These are phyloP conservation scores for Juncus inflexus DNA, from an alignment of 176 grass and related monocot species.

Conservation along the genomic window DNA sequence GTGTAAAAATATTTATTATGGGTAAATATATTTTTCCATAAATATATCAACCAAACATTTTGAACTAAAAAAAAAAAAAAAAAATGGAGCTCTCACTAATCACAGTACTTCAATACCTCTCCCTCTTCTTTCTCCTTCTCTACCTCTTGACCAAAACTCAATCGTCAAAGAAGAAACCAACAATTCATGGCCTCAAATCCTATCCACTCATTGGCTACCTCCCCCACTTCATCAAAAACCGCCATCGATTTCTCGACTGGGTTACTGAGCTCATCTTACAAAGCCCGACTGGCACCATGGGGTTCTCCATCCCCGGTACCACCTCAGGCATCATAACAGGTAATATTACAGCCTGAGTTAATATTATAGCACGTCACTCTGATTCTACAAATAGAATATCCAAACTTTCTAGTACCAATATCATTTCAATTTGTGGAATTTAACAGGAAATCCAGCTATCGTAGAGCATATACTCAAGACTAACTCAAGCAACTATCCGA, in stretches of 20 bases:
- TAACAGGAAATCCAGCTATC: conserved; percentile 38
- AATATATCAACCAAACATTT: too few species aligned
- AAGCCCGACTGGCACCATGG: conserved; percentile 31
- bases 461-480: conserved; percentile 41
- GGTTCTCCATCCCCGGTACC: conserved; percentile 20
- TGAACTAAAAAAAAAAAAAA: neutral
- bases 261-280: conserved; percentile 16
- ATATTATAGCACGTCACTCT: too few species aligned
- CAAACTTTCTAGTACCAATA: too few species aligned
- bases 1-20: too few species aligned
- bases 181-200: conserved; percentile 18
- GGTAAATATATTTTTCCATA: too few species aligned
- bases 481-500: conserved; percentile 40
- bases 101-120: neutral
- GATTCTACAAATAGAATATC: too few species aligned
- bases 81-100: conserved; percentile 1
- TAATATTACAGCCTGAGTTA: neutral
- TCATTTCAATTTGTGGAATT: too few species aligned
- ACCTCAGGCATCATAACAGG: conserved; percentile 26
- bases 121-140: conserved; percentile 9
- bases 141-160: conserved; percentile 11
- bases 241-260: conserved; percentile 43
- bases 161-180: conserved; percentile 13
- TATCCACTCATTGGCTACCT: conserved; percentile 42
- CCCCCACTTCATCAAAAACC: conserved; percentile 38